Conservation (phyloP, 2,329 filamentous ascomycete species). For the Aspergillus sojae region DNA sequence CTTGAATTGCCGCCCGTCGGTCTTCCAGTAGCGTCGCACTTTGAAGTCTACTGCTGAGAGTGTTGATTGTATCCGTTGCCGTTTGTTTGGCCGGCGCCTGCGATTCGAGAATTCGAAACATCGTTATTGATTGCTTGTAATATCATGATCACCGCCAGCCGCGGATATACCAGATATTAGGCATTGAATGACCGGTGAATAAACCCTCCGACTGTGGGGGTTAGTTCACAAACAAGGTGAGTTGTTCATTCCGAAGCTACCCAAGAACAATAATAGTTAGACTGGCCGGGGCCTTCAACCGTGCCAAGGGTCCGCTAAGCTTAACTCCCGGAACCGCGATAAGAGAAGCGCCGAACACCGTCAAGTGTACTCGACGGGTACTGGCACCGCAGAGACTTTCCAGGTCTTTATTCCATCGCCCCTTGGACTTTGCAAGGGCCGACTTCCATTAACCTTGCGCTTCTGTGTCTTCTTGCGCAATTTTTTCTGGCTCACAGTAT, state of each 20-base stretch:
- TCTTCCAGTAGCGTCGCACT: constrained; percentile 94
- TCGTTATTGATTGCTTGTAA: constrained; percentile 39
- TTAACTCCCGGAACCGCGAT: constrained; percentile 25
- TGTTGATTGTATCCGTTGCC: constrained; percentile 89
- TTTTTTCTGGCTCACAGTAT: background rate
- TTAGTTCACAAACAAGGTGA: constrained; percentile 12
- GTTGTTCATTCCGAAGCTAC: constrained; percentile 18
- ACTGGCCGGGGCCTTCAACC: background rate
- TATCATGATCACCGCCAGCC: constrained; percentile 46
- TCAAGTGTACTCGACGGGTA: constrained; percentile 6
- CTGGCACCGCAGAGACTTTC: constrained; percentile 21
- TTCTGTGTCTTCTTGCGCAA: background rate
- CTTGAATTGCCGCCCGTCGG: constrained; percentile 87
- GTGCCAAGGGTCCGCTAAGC: constrained; percentile 25
- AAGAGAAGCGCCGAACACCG: constrained; percentile 25
- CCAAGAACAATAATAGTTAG: constrained; percentile 3
- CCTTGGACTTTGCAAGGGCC: background rate
- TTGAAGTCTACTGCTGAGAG: constrained; percentile 81
- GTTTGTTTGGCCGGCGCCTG: constrained; percentile 93
- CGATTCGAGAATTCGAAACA: constrained; percentile 63
- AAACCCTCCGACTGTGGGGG: background rate
- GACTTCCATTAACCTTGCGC: background rate
- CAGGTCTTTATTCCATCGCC: constrained; percentile 9
- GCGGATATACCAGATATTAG: constrained; percentile 26
- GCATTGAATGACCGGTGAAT: constrained; percentile 30